Evolutionary conservation across 1,139 yeast genomes (phyloP), one percentile per base, ranked within the genome.

Genomic region (Blastobotrys buckinghamii): DNA sequence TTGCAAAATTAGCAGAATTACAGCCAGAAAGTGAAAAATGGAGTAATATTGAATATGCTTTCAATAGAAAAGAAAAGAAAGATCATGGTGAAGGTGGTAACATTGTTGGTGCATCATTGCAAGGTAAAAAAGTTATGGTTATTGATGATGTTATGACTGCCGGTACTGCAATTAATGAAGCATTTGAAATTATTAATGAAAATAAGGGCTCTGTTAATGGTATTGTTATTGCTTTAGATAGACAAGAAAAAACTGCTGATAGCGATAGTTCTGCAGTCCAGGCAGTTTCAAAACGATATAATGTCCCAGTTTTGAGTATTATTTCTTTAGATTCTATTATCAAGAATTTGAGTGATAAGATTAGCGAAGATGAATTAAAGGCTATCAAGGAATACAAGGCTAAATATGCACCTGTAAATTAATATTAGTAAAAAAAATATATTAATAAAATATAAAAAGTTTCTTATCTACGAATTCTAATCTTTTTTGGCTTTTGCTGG

Each of bases 11-110:
- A 56, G 95, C 94, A 33, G 97, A 92, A 69, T 74, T 89, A 57
- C 92, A 86, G 52, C 89, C 89, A n/a, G 78, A 78, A 53, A 13
- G 9, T 29, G 12, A 10, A 10, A 81, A 80, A 60, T 86, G 81
- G 66, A 65, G 77, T 52, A 74, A 82, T 42, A 48, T 70, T 34
- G 73, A 67, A 54, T 71, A 70, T 50, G 73, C 74, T 9, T 71
- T 68, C 60, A 72, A 71, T 62, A 64, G 75, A 27, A 33, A 45
- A 59, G 98, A 92, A 69, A 87, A 85, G 76, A 92, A 92, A 71
- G 97, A 90, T 62, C 98, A 92, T 66, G 98, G 98, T 48, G 98
- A 92, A 72, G 98, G 98, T 54, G 98, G 98, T 16, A 78, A 79
- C 52, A 86, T 92, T 61, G 98, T 92, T 37, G 98, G 98, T 32